Conservation (phyloP, 768 basidiomycete genomes). For the Suillus subluteus region DNA sequence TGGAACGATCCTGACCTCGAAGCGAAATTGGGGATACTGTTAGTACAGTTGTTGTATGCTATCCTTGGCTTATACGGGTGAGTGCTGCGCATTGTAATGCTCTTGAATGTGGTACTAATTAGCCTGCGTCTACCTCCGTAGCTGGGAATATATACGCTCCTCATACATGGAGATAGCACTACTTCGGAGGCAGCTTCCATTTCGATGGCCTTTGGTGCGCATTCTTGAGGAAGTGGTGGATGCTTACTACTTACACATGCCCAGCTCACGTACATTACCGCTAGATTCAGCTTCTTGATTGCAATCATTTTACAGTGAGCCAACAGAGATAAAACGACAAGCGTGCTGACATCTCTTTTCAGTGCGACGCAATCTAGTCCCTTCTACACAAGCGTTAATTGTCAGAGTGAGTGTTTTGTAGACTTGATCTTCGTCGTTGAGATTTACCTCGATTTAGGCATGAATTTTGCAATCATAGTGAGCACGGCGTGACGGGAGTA, state of each 20-base stretch:
- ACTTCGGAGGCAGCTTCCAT: not conserved
- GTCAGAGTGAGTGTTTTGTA: not conserved
- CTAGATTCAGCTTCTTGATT: not conserved
- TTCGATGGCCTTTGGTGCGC: slow-evolving; percentile 5
- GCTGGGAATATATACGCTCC: slow-evolving; percentile 6
- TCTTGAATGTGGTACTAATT: not conserved
- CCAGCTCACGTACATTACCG: not conserved
- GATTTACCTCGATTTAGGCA: not conserved
- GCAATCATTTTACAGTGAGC: not conserved
- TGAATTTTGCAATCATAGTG: not conserved
- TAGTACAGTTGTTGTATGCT: not conserved
- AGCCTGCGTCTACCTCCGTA: not conserved
- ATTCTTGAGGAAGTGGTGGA: not conserved
- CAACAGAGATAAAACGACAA: not conserved
- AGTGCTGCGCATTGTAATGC: not conserved
- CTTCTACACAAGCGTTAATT: not conserved
- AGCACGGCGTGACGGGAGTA: not conserved
- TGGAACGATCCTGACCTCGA: not conserved
- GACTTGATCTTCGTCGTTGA: not conserved
- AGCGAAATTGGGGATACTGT: not conserved
- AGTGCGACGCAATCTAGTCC: not conserved
- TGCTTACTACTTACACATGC: not conserved
- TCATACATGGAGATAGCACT: not conserved
- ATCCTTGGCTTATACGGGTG: slow-evolving; percentile 1
- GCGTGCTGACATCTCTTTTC: not conserved